These are phyloP conservation scores for Quercus glauca DNA, from an alignment of 306 rosid species.

Conservation along the genomic window DNA sequence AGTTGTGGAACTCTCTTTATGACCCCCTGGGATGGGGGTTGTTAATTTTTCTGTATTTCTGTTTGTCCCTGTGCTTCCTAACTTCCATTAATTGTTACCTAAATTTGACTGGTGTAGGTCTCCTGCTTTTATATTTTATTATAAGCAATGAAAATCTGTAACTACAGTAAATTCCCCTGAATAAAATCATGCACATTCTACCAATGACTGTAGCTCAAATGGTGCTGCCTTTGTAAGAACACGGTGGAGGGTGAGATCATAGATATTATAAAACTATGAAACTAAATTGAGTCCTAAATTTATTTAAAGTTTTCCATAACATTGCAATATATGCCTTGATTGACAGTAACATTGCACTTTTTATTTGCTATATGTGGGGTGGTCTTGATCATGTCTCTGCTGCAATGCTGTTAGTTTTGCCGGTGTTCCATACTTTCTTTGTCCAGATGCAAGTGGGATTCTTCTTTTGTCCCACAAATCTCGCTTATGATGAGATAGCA, in stretches of 20 bases:
- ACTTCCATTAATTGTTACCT: slow-evolving; percentile 8
- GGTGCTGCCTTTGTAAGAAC: too few relatives aligned
- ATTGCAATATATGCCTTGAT: background rate
- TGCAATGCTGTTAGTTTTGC: background rate
- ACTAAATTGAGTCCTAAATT: background rate
- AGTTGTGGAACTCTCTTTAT: slow-evolving; percentile 90
- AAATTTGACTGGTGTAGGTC: background rate
- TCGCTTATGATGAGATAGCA: background rate
- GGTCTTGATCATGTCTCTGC: background rate
- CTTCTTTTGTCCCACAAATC: background rate
- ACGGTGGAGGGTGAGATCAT: too few relatives aligned
- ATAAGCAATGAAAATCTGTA: background rate
- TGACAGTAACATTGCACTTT: background rate
- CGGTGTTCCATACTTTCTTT: background rate
- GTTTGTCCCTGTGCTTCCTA: slow-evolving; percentile 1
- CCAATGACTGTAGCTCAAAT: too few relatives aligned
- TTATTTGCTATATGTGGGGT: background rate
- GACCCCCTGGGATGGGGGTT: slow-evolving; percentile 88
- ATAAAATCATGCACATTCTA: background rate
- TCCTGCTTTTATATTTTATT: background rate
- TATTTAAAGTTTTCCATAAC: background rate
- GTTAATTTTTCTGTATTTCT: slow-evolving; percentile 16
- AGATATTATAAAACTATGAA: too few relatives aligned
- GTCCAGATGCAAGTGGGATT: background rate
- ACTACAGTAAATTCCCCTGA: background rate